These are phyloP conservation scores for Adansonia digitata DNA, from an alignment of 345 rosid genomes.

Conservation along the genomic window DNA sequence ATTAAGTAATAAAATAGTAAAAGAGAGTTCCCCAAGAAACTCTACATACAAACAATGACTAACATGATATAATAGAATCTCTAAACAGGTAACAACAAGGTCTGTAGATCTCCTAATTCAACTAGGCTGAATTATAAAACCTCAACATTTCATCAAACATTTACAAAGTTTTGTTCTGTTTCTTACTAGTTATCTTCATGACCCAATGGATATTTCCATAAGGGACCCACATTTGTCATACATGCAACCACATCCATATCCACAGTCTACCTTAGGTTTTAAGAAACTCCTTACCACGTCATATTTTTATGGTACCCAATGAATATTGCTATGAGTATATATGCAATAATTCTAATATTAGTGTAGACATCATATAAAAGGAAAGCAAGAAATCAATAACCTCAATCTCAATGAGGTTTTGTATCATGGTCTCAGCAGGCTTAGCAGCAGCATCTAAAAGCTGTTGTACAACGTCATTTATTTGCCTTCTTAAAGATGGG, in stretches of 20 bases:
- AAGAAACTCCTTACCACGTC: background rate
- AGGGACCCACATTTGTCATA: background rate
- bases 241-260: background rate
- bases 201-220: background rate
- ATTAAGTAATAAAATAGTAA: background rate
- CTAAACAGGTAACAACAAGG: background rate
- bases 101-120: background rate
- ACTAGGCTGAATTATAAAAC: background rate
- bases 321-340: background rate
- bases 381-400: slow-evolving; percentile 20
- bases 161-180: background rate
- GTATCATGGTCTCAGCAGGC: slow-evolving; percentile 57
- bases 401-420: slow-evolving; percentile 60
- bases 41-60: background rate
- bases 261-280: background rate
- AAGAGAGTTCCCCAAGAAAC: background rate
- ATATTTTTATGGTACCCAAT: background rate
- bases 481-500: slow-evolving; percentile 48
- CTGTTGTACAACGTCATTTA: slow-evolving; percentile 49
- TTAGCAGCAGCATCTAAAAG: slow-evolving; percentile 44
- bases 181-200: background rate
- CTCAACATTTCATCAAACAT: background rate
- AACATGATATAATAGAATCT: background rate
- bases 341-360: background rate
- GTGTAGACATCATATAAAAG: slow-evolving; percentile 4